phyloP scores from a whole-genome alignment of 768 basidiomycete species.

The Boletus fagicola region DNA sequence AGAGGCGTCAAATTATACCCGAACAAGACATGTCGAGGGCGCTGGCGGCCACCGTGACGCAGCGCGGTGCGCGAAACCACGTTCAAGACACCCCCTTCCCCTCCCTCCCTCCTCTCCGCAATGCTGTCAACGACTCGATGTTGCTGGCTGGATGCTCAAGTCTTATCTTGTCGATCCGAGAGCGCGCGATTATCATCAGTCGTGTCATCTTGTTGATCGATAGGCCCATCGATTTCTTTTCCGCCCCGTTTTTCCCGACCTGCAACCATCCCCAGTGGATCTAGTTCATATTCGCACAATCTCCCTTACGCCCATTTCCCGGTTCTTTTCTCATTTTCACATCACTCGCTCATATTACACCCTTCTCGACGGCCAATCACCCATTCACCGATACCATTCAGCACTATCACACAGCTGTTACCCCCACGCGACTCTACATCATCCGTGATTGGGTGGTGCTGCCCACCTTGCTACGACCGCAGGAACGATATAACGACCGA shows the following conservation, averaged over 20 bases:
- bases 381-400: conserved; percentile 25
- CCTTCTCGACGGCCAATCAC: conserved; percentile 27
- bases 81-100: conserved; percentile 21
- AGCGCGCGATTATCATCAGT: conserved; percentile 27
- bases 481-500: conserved; percentile 34
- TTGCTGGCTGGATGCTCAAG: conserved; percentile 36
- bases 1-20: conserved; percentile 17
- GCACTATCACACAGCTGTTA: conserved; percentile 14
- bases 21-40: conserved; percentile 29
- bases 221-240: conserved; percentile 34
- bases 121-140: conserved; percentile 38
- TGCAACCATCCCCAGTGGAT: conserved; percentile 29
- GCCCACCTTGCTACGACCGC: conserved; percentile 32
- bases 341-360: conserved; percentile 22
- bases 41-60: conserved; percentile 29
- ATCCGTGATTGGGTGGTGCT: conserved; percentile 20
- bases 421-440: conserved; percentile 16
- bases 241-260: conserved; percentile 24
- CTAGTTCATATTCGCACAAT: conserved; percentile 25
- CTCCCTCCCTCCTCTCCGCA: conserved; percentile 12
- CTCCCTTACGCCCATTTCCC: conserved; percentile 22
- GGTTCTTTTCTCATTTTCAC: conserved; percentile 17
- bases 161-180: conserved; percentile 36
- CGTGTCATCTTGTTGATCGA: conserved; percentile 47
- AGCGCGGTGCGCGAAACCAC: conserved; percentile 32